Conservation (phyloP, 805 yeast genomes). For the Cyberlindnera sargentensis region DNA sequence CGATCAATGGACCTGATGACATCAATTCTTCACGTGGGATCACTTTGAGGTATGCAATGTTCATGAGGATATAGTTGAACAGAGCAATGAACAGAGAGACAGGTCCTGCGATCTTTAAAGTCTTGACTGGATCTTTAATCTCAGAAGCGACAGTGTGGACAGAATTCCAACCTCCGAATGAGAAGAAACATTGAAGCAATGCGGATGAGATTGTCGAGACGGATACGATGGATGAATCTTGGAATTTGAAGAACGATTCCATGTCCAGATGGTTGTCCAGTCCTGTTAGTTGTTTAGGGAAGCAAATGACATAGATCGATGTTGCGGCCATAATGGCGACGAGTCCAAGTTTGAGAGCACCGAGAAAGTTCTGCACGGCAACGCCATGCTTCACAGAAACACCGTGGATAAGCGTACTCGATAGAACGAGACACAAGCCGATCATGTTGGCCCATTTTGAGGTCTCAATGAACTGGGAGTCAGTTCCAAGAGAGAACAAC, state of each 20-base stretch:
- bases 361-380: constrained; percentile 52
- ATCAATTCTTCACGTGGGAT: constrained; percentile 47
- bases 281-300: constrained; percentile 35
- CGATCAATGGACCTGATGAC: constrained; percentile 50
- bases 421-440: constrained; percentile 34
- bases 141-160: constrained; percentile 58
- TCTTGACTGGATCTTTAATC: constrained; percentile 49
- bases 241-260: constrained; percentile 26
- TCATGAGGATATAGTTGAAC: constrained; percentile 43
- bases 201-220: constrained; percentile 46
- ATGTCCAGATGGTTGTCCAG: constrained; percentile 29
- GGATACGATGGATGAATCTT: constrained; percentile 27
- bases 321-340: constrained; percentile 48
- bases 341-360: constrained; percentile 50
- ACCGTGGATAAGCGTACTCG: constrained; percentile 43
- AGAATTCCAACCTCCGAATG: constrained; percentile 57
- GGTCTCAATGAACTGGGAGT: constrained; percentile 26
- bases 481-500: constrained; percentile 36
- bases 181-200: constrained; percentile 49
- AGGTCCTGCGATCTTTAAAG: constrained; percentile 58
- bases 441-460: constrained; percentile 30
- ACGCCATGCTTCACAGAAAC: constrained; percentile 55
- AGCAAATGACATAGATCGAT: constrained; percentile 51
- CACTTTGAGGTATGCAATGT: constrained; percentile 49
- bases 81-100: constrained; percentile 40